Conservation (phyloP, 441 rosid genomes). For the Adansonia rubrostipa region DNA sequence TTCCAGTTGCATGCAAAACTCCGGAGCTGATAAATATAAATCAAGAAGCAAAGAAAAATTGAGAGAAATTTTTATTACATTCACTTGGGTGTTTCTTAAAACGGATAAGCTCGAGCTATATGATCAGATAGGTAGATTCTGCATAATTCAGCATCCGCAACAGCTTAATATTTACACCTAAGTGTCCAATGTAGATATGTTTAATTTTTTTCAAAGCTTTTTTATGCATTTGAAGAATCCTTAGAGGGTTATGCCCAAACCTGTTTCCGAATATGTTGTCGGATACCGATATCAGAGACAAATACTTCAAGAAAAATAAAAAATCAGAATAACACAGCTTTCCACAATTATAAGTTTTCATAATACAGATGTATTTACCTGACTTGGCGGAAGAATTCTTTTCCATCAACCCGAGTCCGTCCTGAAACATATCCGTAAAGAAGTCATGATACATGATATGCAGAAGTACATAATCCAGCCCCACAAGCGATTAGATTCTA, state of each 20-base stretch:
- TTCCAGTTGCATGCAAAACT: background rate
- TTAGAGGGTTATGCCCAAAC: too few relatives aligned
- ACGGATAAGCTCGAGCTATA: background rate
- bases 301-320: too few relatives aligned
- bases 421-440: constrained; percentile 49
- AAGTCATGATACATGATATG: constrained; percentile 7
- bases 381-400: constrained; percentile 95
- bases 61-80: background rate
- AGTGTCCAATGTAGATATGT: too few relatives aligned
- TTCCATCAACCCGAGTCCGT: constrained; percentile 82
- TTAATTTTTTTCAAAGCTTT: too few relatives aligned
- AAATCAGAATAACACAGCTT: background rate
- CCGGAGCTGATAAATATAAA: background rate
- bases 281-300: too few relatives aligned
- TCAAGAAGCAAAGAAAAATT: constrained; percentile 7
- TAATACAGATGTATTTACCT: constrained; percentile 50
- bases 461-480: background rate
- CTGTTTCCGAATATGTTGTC: too few relatives aligned
- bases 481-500: constrained; percentile 10
- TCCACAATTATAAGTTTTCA: background rate
- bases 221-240: too few relatives aligned
- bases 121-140: background rate
- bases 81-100: background rate
- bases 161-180: background rate
- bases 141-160: background rate